Base-by-base conservation (phyloP, 495 filamentous ascomycete genomes). In the Melanomma pulvis-pyrius region DNA sequence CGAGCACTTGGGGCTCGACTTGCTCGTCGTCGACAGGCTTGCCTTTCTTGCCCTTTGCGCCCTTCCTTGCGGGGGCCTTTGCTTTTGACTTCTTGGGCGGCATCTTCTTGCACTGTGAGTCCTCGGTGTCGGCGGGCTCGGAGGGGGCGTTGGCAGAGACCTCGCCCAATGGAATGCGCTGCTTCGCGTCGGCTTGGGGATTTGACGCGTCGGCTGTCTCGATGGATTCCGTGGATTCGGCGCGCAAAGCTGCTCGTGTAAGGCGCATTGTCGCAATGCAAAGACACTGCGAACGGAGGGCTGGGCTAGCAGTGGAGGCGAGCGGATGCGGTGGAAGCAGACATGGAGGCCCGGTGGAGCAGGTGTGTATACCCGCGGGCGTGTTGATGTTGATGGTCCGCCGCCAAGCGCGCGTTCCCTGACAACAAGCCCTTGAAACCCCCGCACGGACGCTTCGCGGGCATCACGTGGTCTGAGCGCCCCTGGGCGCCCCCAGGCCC, bases 121-220 rank as follows among this genome's bases (percentile, higher is more conserved):
- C 30, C 7, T 56, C 60, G 6, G 17, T 1, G 24, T 39, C 53
- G 21, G 29, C 34, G 15, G 46, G 41, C 39, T 64, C 67, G 49
- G 26, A 13, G 29, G 41, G 26, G n/a, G 58, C 47, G 64, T 73
- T 73, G 29, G 47, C 48, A 32, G 67, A 70, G 7, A 73, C 59
- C 32, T 70, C 71, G 60, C 63, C 64, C 51, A 73, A 62, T 52
- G 71, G 67, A 48, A 68, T 60, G 59, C 71, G 71, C 47, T 61
- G 63, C 32, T 62, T 59, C 24, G 25, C 8, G 17, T 39, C 26
- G 39, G 58, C 22, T 22, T 19, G 67, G 21, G 53, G 65, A 28
- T 48, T 56, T 58, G 61, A 61, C 68, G 62, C 68, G 54, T 70
- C 60, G 32, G 41, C 47, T 25, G 13, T 44, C 17, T 57, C 59